A percentile compares a stretch with the other conserved stretches of the same genome.
Evolutionary conservation across 2,329 filamentous ascomycete species (phyloP).

Genomic region (Cryphonectria radicalis): DNA sequence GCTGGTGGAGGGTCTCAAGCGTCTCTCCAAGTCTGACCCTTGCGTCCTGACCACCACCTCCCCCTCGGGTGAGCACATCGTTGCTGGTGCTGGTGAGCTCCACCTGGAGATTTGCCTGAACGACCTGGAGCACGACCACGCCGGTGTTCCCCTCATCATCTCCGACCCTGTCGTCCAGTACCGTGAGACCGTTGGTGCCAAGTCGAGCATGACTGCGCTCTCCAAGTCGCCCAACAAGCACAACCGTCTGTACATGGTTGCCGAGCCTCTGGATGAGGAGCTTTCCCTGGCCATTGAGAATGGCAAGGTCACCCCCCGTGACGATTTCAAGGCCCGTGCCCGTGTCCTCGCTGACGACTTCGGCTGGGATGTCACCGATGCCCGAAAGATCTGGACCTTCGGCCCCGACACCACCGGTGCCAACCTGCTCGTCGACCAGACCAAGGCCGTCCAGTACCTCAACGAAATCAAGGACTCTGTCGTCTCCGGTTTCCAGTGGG

Average conservation of each 20-base stretch:
- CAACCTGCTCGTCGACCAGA: constrained; percentile 99
- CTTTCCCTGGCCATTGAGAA: constrained; percentile 86
- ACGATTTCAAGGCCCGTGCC: constrained; percentile 98
- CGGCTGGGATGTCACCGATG: constrained; percentile 99
- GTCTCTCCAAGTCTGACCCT: constrained; percentile 99
- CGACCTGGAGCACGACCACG: constrained; percentile 99
- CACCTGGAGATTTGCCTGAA: constrained; percentile 99
- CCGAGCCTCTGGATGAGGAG: constrained; percentile 89
- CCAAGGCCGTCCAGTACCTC: constrained; percentile 99
- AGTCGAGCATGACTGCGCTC: constrained; percentile 92
- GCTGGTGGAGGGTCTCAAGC: constrained; percentile 99
- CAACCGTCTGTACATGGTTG: constrained; percentile 98
- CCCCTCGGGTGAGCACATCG: constrained; percentile 97
- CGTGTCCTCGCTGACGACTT: constrained; percentile 94
- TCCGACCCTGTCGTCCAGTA: constrained; percentile 98
- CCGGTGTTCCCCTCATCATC: constrained; percentile 95
- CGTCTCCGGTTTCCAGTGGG: constrained; percentile 99
- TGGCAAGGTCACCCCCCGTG: constrained; percentile 91
- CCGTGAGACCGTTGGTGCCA: constrained; percentile 88
- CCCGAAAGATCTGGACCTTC: constrained; percentile 99
- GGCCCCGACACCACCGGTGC: constrained; percentile 96
- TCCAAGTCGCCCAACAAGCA: constrained; percentile 99
- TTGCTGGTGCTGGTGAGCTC: constrained; percentile 98
- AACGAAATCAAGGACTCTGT: constrained; percentile 99
- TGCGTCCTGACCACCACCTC: constrained; percentile 91